Evolutionary conservation across 2,329 filamentous ascomycete genomes (phyloP).

Genomic region (Ceratocystis alfenasii): DNA sequence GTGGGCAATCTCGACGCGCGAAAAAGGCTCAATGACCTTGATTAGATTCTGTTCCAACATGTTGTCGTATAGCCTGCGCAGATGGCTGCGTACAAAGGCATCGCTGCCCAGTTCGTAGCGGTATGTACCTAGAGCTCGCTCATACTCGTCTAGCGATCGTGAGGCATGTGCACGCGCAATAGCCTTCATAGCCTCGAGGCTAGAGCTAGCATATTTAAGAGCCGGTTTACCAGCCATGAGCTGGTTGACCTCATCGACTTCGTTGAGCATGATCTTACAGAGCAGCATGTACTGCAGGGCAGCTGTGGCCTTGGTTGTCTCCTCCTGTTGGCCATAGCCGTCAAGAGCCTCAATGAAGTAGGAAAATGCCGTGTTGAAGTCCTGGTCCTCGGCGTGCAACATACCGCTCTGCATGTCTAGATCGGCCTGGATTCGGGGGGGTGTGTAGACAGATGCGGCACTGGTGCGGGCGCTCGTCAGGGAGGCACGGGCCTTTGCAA

Average conservation of each 20-base stretch:
- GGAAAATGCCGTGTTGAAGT: conserved; percentile 97
- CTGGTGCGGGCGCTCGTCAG: conserved; percentile 89
- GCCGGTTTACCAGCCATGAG: conserved; percentile 95
- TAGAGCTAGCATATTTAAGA: conserved; percentile 87
- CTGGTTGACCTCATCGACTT: conserved; percentile 88
- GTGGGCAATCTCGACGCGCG: conserved; percentile 89
- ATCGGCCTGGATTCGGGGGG: conserved; percentile 85
- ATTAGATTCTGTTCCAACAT: conserved; percentile 99
- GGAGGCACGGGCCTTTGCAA: conserved; percentile 87
- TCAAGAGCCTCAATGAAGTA: conserved; percentile 99
- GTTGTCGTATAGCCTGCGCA: conserved; percentile 89
- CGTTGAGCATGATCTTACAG: conserved; percentile 99
- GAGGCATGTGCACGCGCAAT: conserved; percentile 92
- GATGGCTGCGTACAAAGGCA: conserved; percentile 91
- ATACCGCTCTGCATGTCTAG: conserved; percentile 99
- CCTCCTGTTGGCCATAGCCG: conserved; percentile 89
- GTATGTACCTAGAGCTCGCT: conserved; percentile 79
- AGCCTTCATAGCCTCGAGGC: conserved; percentile 97
- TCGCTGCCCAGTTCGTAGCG: conserved; percentile 89
- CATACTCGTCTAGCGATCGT: conserved; percentile 92
- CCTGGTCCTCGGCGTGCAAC: conserved; percentile 95
- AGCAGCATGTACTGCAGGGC: conserved; percentile 98
- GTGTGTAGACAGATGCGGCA: conserved; percentile 88
- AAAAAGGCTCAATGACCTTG: conserved; percentile 99
- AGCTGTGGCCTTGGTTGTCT: conserved; percentile 79